Base-by-base conservation (phyloP, 345 rosid species). In the Eucalyptus leucophloia region DNA sequence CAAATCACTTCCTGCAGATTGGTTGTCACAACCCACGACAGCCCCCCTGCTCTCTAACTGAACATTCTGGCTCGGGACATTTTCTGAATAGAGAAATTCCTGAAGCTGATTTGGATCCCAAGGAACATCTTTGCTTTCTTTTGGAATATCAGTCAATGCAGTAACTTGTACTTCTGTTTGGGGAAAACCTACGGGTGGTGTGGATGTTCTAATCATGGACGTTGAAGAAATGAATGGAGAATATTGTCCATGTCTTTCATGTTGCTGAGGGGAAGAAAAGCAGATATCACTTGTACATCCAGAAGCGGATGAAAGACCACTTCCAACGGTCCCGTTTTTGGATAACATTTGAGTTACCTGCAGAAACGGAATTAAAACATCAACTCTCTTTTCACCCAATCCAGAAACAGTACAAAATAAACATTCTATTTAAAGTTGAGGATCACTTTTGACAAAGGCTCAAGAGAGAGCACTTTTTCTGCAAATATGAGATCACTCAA, bases 101-200 rank as follows among this genome's bases (percentile, higher is more conserved):
- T 91, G 95, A 87, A 95, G 91, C 60, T 94, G 93, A 89, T 95
- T 94, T 34, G 92, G 62, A 90, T 90, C 88, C 97, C 99, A 98
- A 12, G 93, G 85, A 54, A 89, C 88, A 90, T 91, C 94, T 91
- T 90, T 94, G 87, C 88, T 93, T 90, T 94, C 95, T 67, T 91
- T 93, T 77, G 92, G 90, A 49, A 81, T 90, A 91, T 90, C 90
- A 67, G 89, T 87, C 58, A 92, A 86, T 49, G 90, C 50, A 67
- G 92, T 77, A 42, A 94, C 87, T 47, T 90, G 94, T 83, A 90
- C 91, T 80, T 90, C 96, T 56, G 93, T 67, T 60, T 42, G 88
- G 65, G 92, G 89, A 94, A 92, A 91, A 88, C 42, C 87, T 28
- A 42, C 32, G 49, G 92, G 90, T 8, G 89, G 88, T 86, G 92